phyloP scores from a whole-genome alignment of 257 asterid species.

The Plantago elongata region DNA sequence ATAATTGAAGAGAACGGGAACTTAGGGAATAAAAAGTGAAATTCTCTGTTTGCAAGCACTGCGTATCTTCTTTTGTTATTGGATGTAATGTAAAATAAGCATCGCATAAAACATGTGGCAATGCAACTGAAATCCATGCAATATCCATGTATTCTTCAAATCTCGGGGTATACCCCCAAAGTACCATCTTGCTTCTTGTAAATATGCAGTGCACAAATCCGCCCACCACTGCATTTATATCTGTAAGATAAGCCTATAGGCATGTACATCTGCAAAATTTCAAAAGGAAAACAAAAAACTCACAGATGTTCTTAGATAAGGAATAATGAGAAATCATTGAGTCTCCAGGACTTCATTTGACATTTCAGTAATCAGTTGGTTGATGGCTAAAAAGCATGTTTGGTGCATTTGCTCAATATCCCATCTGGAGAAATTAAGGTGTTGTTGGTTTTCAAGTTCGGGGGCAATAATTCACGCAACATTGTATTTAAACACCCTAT shows the following conservation, averaged over 20 bases:
- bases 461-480: too few relatives aligned
- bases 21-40: too few relatives aligned
- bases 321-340: constrained; percentile 17
- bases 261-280: not conserved
- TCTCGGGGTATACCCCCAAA: constrained; percentile 25
- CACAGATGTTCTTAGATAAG: constrained; percentile 29
- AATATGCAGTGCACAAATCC: constrained; percentile 25
- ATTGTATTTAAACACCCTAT: too few relatives aligned
- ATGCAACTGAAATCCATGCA: constrained; percentile 39
- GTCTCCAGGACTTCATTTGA: constrained; percentile 34
- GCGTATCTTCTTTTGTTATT: constrained; percentile 23
- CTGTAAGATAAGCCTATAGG: too few relatives aligned
- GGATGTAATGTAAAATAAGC: constrained; percentile 35
- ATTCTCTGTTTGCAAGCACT: too few relatives aligned
- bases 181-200: constrained; percentile 43
- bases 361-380: constrained; percentile 26
- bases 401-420: constrained; percentile 18
- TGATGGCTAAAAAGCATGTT: constrained; percentile 29
- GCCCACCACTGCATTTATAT: constrained; percentile 23
- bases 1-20: too few relatives aligned
- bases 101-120: constrained; percentile 29
- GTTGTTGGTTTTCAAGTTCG: too few relatives aligned
- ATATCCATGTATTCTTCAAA: constrained; percentile 36
- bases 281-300: not conserved
- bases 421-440: constrained; percentile 18